phyloP scores from a whole-genome alignment of 495 filamentous ascomycete species.

The Aspergillus nanangensis region DNA sequence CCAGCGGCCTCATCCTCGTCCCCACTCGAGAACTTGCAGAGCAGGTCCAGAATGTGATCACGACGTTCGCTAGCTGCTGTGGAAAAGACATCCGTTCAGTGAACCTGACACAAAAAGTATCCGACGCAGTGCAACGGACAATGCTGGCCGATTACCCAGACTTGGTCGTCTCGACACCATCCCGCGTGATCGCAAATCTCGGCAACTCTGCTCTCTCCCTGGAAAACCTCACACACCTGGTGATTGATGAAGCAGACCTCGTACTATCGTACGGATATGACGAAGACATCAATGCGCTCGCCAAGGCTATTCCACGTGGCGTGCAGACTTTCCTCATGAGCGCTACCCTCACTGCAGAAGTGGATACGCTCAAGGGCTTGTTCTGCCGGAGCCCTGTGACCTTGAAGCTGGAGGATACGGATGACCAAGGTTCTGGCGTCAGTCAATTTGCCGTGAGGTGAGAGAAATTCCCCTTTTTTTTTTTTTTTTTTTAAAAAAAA shows the following conservation, averaged over 20 bases:
- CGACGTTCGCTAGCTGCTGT: constrained; percentile 74
- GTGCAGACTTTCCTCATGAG: constrained; percentile 91
- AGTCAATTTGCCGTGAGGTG: constrained; percentile 83
- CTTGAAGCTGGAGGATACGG: constrained; percentile 70
- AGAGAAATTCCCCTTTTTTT: constrained; percentile 11
- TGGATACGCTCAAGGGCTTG: constrained; percentile 77
- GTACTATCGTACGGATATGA: constrained; percentile 94
- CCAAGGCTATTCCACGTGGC: constrained; percentile 72
- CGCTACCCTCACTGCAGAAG: constrained; percentile 81
- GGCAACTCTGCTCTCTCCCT: constrained; percentile 65
- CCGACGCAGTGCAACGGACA: constrained; percentile 78
- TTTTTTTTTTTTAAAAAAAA: no score
- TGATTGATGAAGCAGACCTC: constrained; percentile 93
- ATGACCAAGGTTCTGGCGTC: constrained; percentile 66
- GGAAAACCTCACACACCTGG: constrained; percentile 67
- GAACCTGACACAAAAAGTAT: constrained; percentile 83
- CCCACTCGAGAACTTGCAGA: constrained; percentile 91
- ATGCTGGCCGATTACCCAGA: constrained; percentile 86
- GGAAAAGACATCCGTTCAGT: constrained; percentile 73
- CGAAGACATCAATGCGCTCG: constrained; percentile 75
- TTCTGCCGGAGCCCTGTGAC: constrained; percentile 81
- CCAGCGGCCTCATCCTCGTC: constrained; percentile 77
- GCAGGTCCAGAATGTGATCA: constrained; percentile 74
- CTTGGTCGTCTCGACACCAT: constrained; percentile 84
- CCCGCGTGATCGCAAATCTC: constrained; percentile 66